Evolutionary conservation across 257 asterid species (phyloP).

Genomic region (Fraxinus cuspidata): DNA sequence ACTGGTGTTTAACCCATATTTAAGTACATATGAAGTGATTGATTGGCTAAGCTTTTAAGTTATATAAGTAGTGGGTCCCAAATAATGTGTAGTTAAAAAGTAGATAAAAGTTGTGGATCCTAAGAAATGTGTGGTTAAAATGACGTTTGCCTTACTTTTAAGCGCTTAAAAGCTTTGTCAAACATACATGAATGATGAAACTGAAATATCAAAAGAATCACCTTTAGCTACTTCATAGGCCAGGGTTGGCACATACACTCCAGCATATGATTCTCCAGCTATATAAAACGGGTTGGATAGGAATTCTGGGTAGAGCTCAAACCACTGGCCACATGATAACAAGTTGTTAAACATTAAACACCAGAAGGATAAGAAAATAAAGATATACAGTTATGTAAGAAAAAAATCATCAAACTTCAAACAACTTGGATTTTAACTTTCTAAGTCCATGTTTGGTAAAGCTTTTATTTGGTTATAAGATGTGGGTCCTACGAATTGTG

Average conservation of each 20-base stretch:
- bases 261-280: slow-evolving; percentile 95
- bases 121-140: no score
- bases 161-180: neutral
- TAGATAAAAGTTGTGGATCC: no score
- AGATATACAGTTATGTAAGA: neutral
- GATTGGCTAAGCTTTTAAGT: no score
- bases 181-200: slow-evolving; percentile 12
- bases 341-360: slow-evolving; percentile 14
- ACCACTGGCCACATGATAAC: slow-evolving; percentile 65
- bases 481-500: neutral
- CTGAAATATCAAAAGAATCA: slow-evolving; percentile 35
- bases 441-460: neutral
- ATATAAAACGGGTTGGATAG: slow-evolving; percentile 72
- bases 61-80: no score
- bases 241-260: slow-evolving; percentile 91
- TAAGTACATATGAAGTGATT: neutral
- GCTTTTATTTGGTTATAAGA: neutral
- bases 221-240: slow-evolving; percentile 80
- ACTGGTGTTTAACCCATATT: neutral
- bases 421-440: neutral
- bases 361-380: neutral
- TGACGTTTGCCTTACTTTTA: no score
- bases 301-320: slow-evolving; percentile 83
- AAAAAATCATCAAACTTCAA: slow-evolving; percentile 10
- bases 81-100: no score